phyloP scores from a whole-genome alignment of 2,329 filamentous ascomycete genomes.

The Sodiomyces alkalinus region DNA sequence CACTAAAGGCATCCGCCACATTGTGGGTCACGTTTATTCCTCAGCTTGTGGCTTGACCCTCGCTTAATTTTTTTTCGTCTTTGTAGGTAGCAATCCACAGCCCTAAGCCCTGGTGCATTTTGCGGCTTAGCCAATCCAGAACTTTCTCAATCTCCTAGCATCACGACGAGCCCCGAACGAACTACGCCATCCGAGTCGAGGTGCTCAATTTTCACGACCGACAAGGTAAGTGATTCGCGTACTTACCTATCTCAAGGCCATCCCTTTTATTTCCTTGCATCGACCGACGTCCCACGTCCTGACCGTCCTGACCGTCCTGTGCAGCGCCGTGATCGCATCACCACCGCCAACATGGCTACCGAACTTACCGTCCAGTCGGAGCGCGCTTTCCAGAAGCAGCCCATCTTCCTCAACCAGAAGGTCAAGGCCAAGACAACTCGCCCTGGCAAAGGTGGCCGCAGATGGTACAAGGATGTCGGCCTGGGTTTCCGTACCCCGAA shows the following conservation, averaged over 20 bases:
- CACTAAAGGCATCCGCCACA: neutral
- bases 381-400: slow-evolving; percentile 99
- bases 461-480: slow-evolving; percentile 98
- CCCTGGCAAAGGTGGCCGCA: slow-evolving; percentile 81
- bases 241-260: neutral
- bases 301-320: neutral
- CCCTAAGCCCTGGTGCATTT: too few species aligned
- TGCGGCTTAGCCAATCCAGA: too few species aligned
- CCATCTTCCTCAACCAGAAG: slow-evolving; percentile 99
- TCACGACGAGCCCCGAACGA: too few species aligned
- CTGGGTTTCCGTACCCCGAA: slow-evolving; percentile 98
- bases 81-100: slow-evolving; percentile 5
- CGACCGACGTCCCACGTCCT: neutral
- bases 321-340: slow-evolving; percentile 9
- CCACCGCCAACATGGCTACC: slow-evolving; percentile 62
- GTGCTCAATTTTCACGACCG: slow-evolving; percentile 2
- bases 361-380: slow-evolving; percentile 99
- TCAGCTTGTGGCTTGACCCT: slow-evolving; percentile 1
- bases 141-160: too few species aligned
- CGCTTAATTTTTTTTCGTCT: slow-evolving; percentile 7
- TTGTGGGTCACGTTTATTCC: neutral
- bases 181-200: too few species aligned
- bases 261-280: too few species aligned
- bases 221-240: slow-evolving; percentile 2
- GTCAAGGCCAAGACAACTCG: slow-evolving; percentile 69